phyloP scores from a whole-genome alignment of 2,329 filamentous ascomycete genomes.

The Aspergillus fructus region DNA sequence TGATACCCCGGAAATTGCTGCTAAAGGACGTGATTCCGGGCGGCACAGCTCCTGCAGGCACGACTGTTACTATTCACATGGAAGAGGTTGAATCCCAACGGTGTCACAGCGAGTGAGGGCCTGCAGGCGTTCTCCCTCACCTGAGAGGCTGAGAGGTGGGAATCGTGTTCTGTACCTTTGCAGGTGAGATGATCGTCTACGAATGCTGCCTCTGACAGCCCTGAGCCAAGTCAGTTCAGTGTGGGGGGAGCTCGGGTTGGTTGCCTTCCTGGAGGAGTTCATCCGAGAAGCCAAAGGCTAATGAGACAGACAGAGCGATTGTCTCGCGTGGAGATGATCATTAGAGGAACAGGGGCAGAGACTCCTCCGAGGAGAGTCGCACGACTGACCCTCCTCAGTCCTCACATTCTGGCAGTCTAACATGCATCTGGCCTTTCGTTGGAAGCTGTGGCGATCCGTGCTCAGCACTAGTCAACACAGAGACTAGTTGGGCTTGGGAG shows the following conservation, averaged over 20 bases:
- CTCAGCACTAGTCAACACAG: neutral
- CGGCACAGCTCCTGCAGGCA: constrained; percentile 1
- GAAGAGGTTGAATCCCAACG: neutral
- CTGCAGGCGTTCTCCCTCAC: neutral
- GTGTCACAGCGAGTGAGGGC: neutral
- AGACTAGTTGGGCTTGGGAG: neutral
- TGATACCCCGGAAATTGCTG: too few species aligned
- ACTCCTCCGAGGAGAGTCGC: too few species aligned
- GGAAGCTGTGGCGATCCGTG: constrained; percentile 5
- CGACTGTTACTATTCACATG: constrained; percentile 4
- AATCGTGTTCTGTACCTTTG: neutral
- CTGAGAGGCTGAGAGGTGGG: neutral
- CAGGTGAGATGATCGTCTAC: neutral
- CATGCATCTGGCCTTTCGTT: too few species aligned
- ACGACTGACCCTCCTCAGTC: too few species aligned
- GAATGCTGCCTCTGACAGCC: neutral
- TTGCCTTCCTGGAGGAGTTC: constrained; percentile 5
- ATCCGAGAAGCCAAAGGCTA: neutral
- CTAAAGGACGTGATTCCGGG: too few species aligned
- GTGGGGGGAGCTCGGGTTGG: constrained; percentile 1
- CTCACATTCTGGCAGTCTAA: too few species aligned
- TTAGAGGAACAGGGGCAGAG: too few species aligned
- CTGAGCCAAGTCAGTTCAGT: neutral
- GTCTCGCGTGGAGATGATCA: neutral
- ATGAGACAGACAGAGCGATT: neutral